Evolutionary conservation across 2,329 filamentous ascomycete genomes (phyloP), one percentile per base, ranked within the genome.

Genomic region (Fusarium chuoi): DNA sequence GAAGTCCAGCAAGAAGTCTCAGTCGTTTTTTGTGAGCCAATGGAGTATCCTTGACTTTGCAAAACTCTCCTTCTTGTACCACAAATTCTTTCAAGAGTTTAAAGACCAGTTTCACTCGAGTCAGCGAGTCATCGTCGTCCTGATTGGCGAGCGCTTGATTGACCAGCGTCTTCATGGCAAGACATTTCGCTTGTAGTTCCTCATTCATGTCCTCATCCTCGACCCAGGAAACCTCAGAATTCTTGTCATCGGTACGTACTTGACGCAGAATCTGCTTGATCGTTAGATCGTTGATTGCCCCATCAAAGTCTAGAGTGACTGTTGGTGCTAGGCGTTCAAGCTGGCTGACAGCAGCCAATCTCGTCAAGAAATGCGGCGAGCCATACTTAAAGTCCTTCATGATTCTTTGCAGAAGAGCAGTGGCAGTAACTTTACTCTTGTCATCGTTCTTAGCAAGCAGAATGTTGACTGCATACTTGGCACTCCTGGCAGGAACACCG

Each of bases 401-500:
- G 67, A 92, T 92, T 79, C 92, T 93, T 62, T 92, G 89, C 13
- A 98, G 83, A 17, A 99, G 87, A 76, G 97, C 95, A 60, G 92
- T 95, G 13, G 94, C 94, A 68, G 94, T 93, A 84, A 97, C 92
- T 78, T 95, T 83, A 75, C 87, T 93, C 81, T 94, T 96, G 57
- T 95, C 91, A 28, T 90, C 87, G 51, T 87, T 86, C 76, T 91
- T 92, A 41, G 93, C 91, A 82, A 98, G 90, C 61, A 99, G 87
- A 73, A 99, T 95, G 35, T 94, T 95, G 55, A 98, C 91, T 0
- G 96, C 96, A 83, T 98, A 95, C 82, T 99, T 99, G 28, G 96
- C 94, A 14, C 94, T 93, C 79, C 92, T 92, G 17, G 94, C 89
- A 6, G 95, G 96, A 30, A 89, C 89, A 28, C 96, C 96, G 78